Percentiles rank a stretch among this genome's conserved stretches.
phyloP scores from a whole-genome alignment of 768 basidiomycete species.

The Rhizopogon rudus region DNA sequence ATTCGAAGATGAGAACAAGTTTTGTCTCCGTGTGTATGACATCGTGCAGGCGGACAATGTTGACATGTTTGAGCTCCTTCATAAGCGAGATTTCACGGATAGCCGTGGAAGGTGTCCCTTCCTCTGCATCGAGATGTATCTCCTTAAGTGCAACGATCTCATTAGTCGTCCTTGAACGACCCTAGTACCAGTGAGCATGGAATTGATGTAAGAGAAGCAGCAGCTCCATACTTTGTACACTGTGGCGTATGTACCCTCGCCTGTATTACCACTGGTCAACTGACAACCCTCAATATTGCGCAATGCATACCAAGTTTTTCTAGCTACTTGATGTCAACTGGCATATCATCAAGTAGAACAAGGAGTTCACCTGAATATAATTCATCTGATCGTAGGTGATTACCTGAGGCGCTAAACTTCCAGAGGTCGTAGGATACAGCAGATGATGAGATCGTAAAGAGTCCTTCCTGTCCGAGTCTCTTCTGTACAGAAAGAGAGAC shows the following conservation, averaged over 20 bases:
- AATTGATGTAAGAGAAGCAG: background rate
- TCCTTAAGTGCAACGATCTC: slow-evolving; percentile 98
- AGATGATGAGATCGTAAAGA: background rate
- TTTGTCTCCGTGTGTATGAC: slow-evolving; percentile 99
- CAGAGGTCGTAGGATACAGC: background rate
- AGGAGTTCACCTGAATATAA: slow-evolving; percentile 48
- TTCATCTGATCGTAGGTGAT: slow-evolving; percentile 35
- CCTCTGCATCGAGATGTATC: slow-evolving; percentile 98
- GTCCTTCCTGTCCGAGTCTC: background rate
- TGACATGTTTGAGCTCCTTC: slow-evolving; percentile 99
- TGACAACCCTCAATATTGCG: background rate
- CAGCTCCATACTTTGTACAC: slow-evolving; percentile 78
- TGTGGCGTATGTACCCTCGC: slow-evolving; percentile 92
- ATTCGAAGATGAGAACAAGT: slow-evolving; percentile 97
- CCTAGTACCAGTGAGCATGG: slow-evolving; percentile 39
- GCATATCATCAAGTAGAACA: background rate
- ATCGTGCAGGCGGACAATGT: slow-evolving; percentile 96
- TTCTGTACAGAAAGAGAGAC: background rate
- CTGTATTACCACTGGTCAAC: slow-evolving; percentile 28
- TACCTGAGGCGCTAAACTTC: background rate
- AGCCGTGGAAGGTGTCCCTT: slow-evolving; percentile 97
- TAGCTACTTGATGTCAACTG: slow-evolving; percentile 41
- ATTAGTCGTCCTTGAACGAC: slow-evolving; percentile 94
- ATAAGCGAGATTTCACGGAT: slow-evolving; percentile 98
- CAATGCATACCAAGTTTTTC: slow-evolving; percentile 71